Conservation (phyloP, 306 rosid genomes). For the Sicyos edulis region DNA sequence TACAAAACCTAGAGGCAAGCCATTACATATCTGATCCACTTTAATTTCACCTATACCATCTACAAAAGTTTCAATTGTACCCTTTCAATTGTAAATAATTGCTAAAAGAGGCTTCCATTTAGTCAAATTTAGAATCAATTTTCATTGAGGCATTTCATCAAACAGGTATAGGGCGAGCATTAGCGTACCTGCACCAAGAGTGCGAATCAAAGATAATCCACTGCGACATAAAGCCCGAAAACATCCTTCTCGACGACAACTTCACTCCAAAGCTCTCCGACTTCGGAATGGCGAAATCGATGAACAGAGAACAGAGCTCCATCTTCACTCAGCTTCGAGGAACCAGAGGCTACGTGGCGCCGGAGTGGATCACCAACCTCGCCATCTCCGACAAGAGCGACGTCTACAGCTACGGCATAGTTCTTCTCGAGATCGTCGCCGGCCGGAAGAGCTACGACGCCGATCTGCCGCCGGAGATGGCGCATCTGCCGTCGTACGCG, state of each 20-base stretch:
- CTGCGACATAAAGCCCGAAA: conserved; percentile 44
- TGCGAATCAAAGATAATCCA: conserved; percentile 41
- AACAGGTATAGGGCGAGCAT: conserved; percentile 30
- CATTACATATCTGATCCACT: too few relatives aligned
- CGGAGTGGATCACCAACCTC: conserved; percentile 37
- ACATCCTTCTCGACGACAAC: conserved; percentile 35
- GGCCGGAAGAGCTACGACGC: conserved; percentile 30
- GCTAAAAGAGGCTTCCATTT: not conserved
- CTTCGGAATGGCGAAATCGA: conserved; percentile 37
- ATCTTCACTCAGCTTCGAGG: conserved; percentile 32
- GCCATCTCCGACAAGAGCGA: conserved; percentile 42
- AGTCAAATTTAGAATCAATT: not conserved
- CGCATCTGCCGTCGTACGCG: conserved; percentile 33
- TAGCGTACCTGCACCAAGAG: conserved; percentile 41
- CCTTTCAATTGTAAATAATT: too few relatives aligned
- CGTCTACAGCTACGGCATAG: conserved; percentile 38
- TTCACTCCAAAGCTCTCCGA: conserved; percentile 35
- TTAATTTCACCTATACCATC: too few relatives aligned
- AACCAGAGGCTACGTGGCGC: conserved; percentile 42
- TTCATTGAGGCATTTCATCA: not conserved
- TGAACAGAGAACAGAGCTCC: conserved; percentile 29
- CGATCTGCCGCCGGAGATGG: conserved; percentile 22
- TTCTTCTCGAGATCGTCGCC: conserved; percentile 35
- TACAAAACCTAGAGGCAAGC: too few relatives aligned
- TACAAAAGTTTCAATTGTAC: too few relatives aligned